phyloP scores from a whole-genome alignment of 2,329 filamentous ascomycete species.

The Didymella exigua region DNA sequence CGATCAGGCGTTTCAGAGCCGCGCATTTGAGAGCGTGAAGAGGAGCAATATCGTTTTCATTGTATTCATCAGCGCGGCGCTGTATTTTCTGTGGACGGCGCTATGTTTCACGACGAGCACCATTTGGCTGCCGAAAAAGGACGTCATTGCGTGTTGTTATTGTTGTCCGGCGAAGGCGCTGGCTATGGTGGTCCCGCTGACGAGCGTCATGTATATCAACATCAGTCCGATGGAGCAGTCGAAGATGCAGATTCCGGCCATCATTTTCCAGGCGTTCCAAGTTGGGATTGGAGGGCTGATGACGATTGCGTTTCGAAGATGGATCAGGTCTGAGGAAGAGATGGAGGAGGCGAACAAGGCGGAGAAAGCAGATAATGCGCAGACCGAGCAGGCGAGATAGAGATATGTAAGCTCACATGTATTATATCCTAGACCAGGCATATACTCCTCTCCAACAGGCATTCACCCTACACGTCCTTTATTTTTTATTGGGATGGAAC shows the following conservation, averaged over 20 bases:
- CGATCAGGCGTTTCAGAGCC: slow-evolving; percentile 68
- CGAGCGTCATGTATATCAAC: slow-evolving; percentile 69
- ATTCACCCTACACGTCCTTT: too few relatives aligned
- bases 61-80: slow-evolving; percentile 69
- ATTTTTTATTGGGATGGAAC: too few relatives aligned
- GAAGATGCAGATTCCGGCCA: slow-evolving; percentile 67
- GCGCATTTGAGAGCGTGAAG: slow-evolving; percentile 64
- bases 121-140: slow-evolving; percentile 61
- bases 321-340: slow-evolving; percentile 62
- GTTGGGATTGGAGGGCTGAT: slow-evolving; percentile 50
- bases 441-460: too few relatives aligned
- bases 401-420: background rate
- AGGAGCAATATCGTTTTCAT: slow-evolving; percentile 68
- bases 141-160: slow-evolving; percentile 74
- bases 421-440: background rate
- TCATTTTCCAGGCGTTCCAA: slow-evolving; percentile 61
- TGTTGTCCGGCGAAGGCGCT: slow-evolving; percentile 76
- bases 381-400: background rate
- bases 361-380: background rate
- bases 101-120: slow-evolving; percentile 64
- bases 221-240: slow-evolving; percentile 60
- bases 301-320: slow-evolving; percentile 51
- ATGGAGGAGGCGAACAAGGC: slow-evolving; percentile 36
- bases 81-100: slow-evolving; percentile 66
- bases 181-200: slow-evolving; percentile 70